Evolutionary conservation across 2,329 filamentous ascomycete species (phyloP), one percentile per base, ranked within the genome.

Genomic region (Aspergillus caelatus): DNA sequence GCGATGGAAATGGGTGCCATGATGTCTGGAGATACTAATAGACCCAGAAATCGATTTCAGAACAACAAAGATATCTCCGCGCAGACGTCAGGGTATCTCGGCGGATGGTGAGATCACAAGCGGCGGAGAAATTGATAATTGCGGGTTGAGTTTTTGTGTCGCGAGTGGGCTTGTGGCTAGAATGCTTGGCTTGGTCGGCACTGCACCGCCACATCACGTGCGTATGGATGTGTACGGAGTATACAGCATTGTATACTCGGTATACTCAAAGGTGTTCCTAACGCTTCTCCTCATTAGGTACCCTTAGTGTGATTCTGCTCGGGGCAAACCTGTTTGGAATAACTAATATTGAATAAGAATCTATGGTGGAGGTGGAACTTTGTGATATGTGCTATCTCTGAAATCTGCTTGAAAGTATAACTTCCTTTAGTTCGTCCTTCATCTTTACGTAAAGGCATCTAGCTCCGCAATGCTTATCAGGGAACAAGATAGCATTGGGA

Each of bases 1-100:
- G 86, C 81, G 70, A 89, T 83, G 62, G 86, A 86, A 62, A 82
- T 80, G 64, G 83, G 80, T 69, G 83, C 79, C 84, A 85, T 86
- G 54, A 30, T 72, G 64, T 63, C 65, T 71, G 52, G 48, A 65
- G 34, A 56, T 60, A 43, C 28, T 52, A 52, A 19, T n/a, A 52
- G 21, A 34, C 9, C 48, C 16, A 52, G n/a, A 28, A 30, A 30
- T 19, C 26, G 12, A 19, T 16, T 30, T 50, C 14, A n/a, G 28
- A 32, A 52, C 9, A 52, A n/a, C 16, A 52, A 52, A 6, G 28
- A 11, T 26, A 52, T 52, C 48, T 32, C 48, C 26, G 28, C 46
- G 46, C 46, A 50, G 21, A 62, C 45, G 36, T n/a, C 16, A 60
- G 52, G 43, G 52, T 41, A 41, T 55, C 45, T 21, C 26, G 60